Evolutionary conservation across 345 rosid genomes (phyloP), one percentile per base, ranked within the genome.

Genomic region (Hypericum perforatum): DNA sequence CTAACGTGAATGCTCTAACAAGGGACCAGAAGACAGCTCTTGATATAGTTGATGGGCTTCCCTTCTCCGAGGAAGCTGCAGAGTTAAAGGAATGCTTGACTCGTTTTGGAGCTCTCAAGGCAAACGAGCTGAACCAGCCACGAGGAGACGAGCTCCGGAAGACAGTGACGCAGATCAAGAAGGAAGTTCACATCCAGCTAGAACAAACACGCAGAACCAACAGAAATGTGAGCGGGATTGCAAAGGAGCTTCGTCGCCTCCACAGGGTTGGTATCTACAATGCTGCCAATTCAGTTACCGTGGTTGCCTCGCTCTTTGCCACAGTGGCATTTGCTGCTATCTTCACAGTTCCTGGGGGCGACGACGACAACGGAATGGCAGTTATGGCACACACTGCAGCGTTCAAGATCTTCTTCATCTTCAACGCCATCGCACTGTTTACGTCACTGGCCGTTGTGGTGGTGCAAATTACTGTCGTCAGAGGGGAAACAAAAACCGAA

Each of bases 321-420:
- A 88, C 98, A 0, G 98, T 88, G 10, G 98, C 98, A 48, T 92
- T 88, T 45, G 86, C 95, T 0, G 86, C 98, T 7, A 75, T 88
- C 47, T 81, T 80, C 70, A 82, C 90, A 0, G 78, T 92, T 55
- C 95, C 97, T 5, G 97, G 98, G 9, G 95, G 94, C 3, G 86
- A 82, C 53, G 39, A 41, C 9, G 72, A 80, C 1, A 45, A 60
- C 1, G 95, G 98, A 8, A 73, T 56, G 67, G 87, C 95, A 0
- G 80, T 76, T 8, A 73, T 70, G 64, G 85, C 71, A 11, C 61
- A 67, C 45, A 63, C 47, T 16, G 9, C 63, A 9, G 61, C 88
- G 0, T 88, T 88, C 63, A 80, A 81, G 68, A 72, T 88, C 64
- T 88, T 83, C 76, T 92, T 76, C 70, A 67, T 88, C 47, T 76